phyloP scores from a whole-genome alignment of 768 basidiomycete species.

The Tricholoma bakamatsutake region DNA sequence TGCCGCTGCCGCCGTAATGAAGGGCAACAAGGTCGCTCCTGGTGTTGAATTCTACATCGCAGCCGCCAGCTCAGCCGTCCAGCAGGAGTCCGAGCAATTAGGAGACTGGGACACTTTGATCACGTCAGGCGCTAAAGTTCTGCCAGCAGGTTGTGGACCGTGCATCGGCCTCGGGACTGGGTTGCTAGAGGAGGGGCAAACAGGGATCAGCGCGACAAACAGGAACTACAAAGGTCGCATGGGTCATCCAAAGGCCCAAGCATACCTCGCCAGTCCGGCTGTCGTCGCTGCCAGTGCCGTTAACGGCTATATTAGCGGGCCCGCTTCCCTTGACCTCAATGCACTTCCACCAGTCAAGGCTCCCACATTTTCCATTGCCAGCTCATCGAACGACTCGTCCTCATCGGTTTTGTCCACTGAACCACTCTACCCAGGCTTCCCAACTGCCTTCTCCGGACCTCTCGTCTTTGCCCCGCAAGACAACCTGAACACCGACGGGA shows the following conservation, averaged over 20 bases:
- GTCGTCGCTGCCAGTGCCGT: constrained; percentile 96
- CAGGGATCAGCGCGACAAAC: constrained; percentile 97
- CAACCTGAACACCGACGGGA: constrained; percentile 96
- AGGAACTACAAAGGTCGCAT: constrained; percentile 99
- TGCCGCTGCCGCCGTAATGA: constrained; percentile 86
- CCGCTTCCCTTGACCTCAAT: constrained; percentile 55
- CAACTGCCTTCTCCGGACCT: constrained; percentile 71
- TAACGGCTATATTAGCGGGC: constrained; percentile 86
- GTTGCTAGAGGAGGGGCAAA: constrained; percentile 88
- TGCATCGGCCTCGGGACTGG: constrained; percentile 96
- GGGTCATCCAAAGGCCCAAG: constrained; percentile 92
- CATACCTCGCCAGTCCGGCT: constrained; percentile 93
- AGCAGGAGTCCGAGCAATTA: constrained; percentile 76
- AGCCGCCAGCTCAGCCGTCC: constrained; percentile 88
- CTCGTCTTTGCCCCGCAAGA: constrained; percentile 95
- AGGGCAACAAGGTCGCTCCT: constrained; percentile 71
- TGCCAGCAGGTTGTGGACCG: constrained; percentile 96
- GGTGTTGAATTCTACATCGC: constrained; percentile 98
- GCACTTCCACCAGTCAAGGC: constrained; percentile 43
- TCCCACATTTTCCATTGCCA: constrained; percentile 53
- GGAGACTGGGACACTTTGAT: constrained; percentile 90
- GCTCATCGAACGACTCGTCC: constrained; percentile 22
- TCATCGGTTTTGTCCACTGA: constrained; percentile 38
- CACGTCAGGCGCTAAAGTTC: constrained; percentile 83
- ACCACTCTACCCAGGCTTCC: constrained; percentile 77